A percentile compares a stretch with the other conserved stretches of the same genome.
Conservation (phyloP, 345 rosid species). For the Pistacia atlantica region DNA sequence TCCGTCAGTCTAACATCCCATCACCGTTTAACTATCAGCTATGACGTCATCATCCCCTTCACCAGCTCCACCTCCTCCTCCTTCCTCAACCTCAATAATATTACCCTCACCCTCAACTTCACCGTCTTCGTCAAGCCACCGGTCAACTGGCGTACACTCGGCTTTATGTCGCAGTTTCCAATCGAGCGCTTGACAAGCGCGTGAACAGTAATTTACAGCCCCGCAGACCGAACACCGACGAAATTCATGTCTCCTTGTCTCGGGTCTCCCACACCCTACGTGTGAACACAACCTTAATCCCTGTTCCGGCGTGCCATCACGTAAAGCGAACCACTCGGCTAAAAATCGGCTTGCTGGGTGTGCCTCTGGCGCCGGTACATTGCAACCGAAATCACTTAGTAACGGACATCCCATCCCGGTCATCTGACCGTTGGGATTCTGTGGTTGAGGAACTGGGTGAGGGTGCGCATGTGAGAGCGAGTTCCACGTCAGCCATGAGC, state of each 20-base stretch:
- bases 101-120: conserved; percentile 38
- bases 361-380: conserved; percentile 89
- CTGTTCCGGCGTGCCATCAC: conserved; percentile 40
- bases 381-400: conserved; percentile 94
- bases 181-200: conserved; percentile 96
- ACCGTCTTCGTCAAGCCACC: conserved; percentile 60
- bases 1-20: conserved; percentile 21
- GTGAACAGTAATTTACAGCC: conserved; percentile 88
- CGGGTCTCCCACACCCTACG: conserved; percentile 85
- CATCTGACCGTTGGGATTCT: conserved; percentile 26
- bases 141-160: conserved; percentile 72
- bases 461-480: conserved; percentile 32
- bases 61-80: conserved; percentile 18
- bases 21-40: conserved; percentile 35
- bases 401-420: conserved; percentile 62
- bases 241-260: conserved; percentile 89
- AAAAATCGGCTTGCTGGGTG: conserved; percentile 80
- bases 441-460: neutral
- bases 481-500: conserved; percentile 60
- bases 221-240: conserved; percentile 96
- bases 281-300: conserved; percentile 86
- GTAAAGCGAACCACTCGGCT: conserved; percentile 68
- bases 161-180: conserved; percentile 91
- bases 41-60: conserved; percentile 32
- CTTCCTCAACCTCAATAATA: neutral